Evolutionary conservation across 352 stramenopile species (phyloP).

Genomic region (Pythium brassicae): DNA sequence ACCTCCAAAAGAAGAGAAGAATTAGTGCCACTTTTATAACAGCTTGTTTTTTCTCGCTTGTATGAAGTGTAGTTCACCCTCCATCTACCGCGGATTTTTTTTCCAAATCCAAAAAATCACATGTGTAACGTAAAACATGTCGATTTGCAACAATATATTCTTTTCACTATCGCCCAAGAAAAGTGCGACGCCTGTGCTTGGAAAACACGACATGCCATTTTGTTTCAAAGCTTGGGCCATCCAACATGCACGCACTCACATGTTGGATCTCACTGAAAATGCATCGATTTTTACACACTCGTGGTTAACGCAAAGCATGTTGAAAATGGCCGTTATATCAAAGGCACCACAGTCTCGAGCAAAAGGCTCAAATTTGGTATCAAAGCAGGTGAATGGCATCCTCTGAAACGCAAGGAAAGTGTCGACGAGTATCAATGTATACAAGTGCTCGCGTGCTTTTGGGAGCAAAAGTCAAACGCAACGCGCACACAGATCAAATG

Average conservation of each 20-base stretch:
- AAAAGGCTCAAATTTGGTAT: background rate
- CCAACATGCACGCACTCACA: background rate
- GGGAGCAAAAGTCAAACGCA: background rate
- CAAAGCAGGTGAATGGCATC: background rate
- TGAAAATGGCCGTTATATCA: background rate
- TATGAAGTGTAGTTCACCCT: too few relatives aligned
- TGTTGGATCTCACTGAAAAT: background rate
- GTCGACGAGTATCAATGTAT: background rate
- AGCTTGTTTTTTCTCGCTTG: too few relatives aligned
- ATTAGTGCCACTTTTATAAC: too few relatives aligned
- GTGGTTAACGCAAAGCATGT: background rate
- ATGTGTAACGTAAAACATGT: too few relatives aligned
- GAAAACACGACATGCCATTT: too few relatives aligned
- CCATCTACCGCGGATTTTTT: too few relatives aligned
- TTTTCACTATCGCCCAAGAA: too few relatives aligned
- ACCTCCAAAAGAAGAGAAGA: too few relatives aligned
- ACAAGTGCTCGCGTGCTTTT: background rate
- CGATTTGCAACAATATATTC: too few relatives aligned
- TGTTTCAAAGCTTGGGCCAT: too few relatives aligned
- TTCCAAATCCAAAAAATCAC: too few relatives aligned
- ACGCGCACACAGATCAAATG: background rate
- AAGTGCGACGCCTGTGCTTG: too few relatives aligned
- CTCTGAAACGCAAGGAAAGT: background rate
- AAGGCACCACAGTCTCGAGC: background rate
- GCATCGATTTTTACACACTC: background rate